phyloP scores from a whole-genome alignment of 148 eudicot species.

The Talinum fruticosum region DNA sequence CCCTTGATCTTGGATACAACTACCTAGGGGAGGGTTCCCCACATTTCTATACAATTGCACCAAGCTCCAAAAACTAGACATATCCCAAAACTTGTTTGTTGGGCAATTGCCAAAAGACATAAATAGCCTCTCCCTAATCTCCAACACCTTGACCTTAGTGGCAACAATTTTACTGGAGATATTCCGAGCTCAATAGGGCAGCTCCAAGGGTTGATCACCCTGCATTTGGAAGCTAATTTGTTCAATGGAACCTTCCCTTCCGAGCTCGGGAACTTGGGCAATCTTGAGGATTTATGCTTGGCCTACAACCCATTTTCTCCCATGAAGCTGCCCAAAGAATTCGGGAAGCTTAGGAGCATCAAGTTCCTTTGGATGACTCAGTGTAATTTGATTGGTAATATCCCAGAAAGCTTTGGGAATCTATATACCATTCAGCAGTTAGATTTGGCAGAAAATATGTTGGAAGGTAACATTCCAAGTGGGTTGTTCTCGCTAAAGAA shows the following conservation, averaged over 20 bases:
- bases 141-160: constrained; percentile 42
- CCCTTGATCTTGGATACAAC: constrained; percentile 40
- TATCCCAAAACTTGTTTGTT: constrained; percentile 52
- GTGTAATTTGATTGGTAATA: constrained; percentile 48
- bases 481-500: constrained; percentile 38
- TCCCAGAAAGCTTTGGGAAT: constrained; percentile 45
- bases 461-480: constrained; percentile 53
- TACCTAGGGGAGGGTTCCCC: constrained; percentile 49
- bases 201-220: constrained; percentile 24
- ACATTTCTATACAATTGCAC: constrained; percentile 45
- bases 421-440: constrained; percentile 42
- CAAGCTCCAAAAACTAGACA: constrained; percentile 38
- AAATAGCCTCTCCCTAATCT: constrained; percentile 39
- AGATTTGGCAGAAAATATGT: constrained; percentile 16
- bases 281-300: constrained; percentile 29
- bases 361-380: constrained; percentile 38
- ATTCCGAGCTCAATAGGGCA: constrained; percentile 52
- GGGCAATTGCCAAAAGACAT: constrained; percentile 63
- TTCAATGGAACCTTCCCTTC: constrained; percentile 45
- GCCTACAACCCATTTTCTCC: constrained; percentile 30
- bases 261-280: constrained; percentile 41
- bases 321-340: constrained; percentile 37
- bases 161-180: constrained; percentile 60
- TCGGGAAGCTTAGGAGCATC: constrained; percentile 44
- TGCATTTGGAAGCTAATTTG: constrained; percentile 30